Evolutionary conservation across 164 flowering plant species (phyloP).

Genomic region (Liquidambar formosana): DNA sequence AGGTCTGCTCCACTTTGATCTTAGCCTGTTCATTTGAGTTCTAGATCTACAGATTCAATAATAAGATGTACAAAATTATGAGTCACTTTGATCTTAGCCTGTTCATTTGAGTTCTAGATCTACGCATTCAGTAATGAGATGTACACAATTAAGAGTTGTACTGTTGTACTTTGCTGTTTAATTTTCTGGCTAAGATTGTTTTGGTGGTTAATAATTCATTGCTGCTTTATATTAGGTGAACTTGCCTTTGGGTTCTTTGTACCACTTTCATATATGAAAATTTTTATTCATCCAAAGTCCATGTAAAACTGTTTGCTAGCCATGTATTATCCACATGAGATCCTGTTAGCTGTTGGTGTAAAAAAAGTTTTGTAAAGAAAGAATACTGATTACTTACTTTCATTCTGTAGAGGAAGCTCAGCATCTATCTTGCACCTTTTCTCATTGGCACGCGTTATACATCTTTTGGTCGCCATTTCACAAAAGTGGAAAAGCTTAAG

Average conservation of each 20-base stretch:
- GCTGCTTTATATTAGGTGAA: not conserved
- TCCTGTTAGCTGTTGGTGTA: not conserved
- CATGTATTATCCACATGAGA: not conserved
- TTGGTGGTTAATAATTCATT: not conserved
- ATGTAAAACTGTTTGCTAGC: not conserved
- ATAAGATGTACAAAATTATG: too few species aligned
- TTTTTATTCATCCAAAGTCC: not conserved
- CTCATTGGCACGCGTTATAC: slow-evolving; percentile 68
- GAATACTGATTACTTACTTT: not conserved
- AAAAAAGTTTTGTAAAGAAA: not conserved
- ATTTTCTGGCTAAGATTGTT: not conserved
- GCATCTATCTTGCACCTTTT: slow-evolving; percentile 67
- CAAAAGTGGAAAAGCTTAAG: slow-evolving; percentile 60
- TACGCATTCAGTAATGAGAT: not conserved
- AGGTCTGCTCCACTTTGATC: slow-evolving; percentile 26
- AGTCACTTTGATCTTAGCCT: too few species aligned
- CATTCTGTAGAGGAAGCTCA: slow-evolving; percentile 49
- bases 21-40: not conserved
- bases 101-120: not conserved
- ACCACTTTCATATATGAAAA: not conserved
- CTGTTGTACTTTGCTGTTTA: not conserved
- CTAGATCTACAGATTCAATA: not conserved
- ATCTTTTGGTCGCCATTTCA: slow-evolving; percentile 80
- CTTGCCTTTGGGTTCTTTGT: not conserved
- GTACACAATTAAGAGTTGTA: not conserved